Evolutionary conservation across 2,329 filamentous ascomycete species (phyloP).

Genomic region (Neobulgaria alba): DNA sequence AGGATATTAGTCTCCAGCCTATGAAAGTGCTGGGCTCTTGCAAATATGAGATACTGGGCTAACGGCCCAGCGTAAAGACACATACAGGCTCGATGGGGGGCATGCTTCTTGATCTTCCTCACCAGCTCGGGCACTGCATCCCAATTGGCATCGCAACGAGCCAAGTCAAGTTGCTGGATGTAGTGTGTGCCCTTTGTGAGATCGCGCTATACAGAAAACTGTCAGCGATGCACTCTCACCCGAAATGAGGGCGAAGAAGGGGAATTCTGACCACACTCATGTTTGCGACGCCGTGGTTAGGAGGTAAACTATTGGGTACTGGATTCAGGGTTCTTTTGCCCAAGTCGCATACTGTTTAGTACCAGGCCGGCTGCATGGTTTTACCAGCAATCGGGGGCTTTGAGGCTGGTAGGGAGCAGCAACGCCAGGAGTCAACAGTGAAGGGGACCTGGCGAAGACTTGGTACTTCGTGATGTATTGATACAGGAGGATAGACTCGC

Average conservation of each 20-base stretch:
- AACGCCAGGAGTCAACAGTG: too few species aligned
- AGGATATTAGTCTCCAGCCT: slow-evolving; percentile 15
- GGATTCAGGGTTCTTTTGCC: slow-evolving; percentile 2
- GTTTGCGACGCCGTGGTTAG: slow-evolving; percentile 8
- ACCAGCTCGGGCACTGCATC: slow-evolving; percentile 77
- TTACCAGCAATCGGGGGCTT: too few species aligned
- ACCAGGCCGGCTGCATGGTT: slow-evolving; percentile 8
- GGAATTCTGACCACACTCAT: slow-evolving; percentile 23
- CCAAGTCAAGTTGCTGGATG: slow-evolving; percentile 71
- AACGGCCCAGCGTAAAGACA: slow-evolving; percentile 6
- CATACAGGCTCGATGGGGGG: slow-evolving; percentile 75
- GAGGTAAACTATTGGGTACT: slow-evolving; percentile 4
- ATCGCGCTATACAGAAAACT: slow-evolving; percentile 22
- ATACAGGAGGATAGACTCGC: too few species aligned
- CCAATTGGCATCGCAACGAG: slow-evolving; percentile 85
- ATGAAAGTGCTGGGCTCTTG: too few species aligned
- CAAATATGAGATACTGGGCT: too few species aligned
- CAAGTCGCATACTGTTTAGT: slow-evolving; percentile 8
- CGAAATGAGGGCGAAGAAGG: not conserved
- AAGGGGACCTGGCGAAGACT: too few species aligned
- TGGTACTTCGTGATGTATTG: too few species aligned
- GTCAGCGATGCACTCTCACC: slow-evolving; percentile 5
- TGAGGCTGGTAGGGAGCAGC: too few species aligned
- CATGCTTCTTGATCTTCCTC: slow-evolving; percentile 91
- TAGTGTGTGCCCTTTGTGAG: slow-evolving; percentile 75